Percentiles rank a stretch among this genome's conserved stretches.
phyloP scores from a whole-genome alignment of 768 basidiomycete species.

The Termitomyces bulborhizus region DNA sequence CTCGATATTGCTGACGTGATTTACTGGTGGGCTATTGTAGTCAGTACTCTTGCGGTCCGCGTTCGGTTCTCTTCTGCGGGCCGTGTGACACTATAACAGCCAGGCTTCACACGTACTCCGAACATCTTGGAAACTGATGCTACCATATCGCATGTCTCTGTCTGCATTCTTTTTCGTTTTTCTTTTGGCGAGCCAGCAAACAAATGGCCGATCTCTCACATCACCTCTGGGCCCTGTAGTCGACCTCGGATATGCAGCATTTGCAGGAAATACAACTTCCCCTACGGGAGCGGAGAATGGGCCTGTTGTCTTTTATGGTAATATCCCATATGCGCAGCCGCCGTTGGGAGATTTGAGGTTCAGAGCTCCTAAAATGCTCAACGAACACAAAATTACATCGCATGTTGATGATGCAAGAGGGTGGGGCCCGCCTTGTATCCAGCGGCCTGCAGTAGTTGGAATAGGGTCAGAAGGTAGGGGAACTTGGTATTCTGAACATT shows the following conservation, averaged over 20 bases:
- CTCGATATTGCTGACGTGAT: too few species aligned
- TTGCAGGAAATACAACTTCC: constrained; percentile 33
- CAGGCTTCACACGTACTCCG: background rate
- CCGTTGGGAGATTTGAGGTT: constrained; percentile 34
- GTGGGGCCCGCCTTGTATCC: constrained; percentile 41
- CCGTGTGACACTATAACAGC: background rate
- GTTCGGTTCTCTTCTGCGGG: background rate
- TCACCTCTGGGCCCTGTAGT: constrained; percentile 30
- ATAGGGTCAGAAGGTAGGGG: constrained; percentile 36
- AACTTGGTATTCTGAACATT: background rate
- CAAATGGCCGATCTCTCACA: background rate
- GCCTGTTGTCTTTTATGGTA: constrained; percentile 36
- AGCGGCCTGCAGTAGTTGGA: constrained; percentile 38
- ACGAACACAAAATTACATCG: constrained; percentile 21
- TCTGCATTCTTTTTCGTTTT: background rate
- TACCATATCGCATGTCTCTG: background rate
- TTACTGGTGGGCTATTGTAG: background rate
- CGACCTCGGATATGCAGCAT: constrained; percentile 33
- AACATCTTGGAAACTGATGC: background rate
- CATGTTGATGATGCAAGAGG: constrained; percentile 33
- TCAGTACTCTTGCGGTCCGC: background rate
- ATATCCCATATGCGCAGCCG: constrained; percentile 35
- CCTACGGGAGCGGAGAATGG: constrained; percentile 27
- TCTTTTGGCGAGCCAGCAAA: background rate
- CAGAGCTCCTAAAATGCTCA: constrained; percentile 28